Percentiles rank a stretch among this genome's conserved stretches.
These are phyloP conservation scores for Paulinella micropora DNA, from an alignment of 78 protist species.

Conservation along the genomic window DNA sequence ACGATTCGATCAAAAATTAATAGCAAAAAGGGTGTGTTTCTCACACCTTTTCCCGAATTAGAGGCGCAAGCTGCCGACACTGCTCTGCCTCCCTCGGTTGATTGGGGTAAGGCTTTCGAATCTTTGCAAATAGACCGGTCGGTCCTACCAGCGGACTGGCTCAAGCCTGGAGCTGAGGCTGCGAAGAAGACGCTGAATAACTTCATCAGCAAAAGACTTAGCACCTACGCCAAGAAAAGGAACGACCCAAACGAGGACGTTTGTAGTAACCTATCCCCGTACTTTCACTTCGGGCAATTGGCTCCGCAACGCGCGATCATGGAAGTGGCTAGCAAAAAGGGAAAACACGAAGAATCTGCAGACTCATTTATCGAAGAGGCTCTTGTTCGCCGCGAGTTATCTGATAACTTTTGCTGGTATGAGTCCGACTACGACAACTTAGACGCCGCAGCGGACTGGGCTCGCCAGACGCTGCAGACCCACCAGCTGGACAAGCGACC, in stretches of 20 bases:
- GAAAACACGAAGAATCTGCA: not conserved
- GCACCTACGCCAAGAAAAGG: slow-evolving; percentile 4
- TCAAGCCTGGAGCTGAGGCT: not conserved
- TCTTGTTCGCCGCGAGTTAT: slow-evolving; percentile 45
- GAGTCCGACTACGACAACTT: slow-evolving; percentile 5
- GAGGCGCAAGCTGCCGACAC: no score
- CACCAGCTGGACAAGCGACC: slow-evolving; percentile 27
- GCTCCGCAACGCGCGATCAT: slow-evolving; percentile 27
- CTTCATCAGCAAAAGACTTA: slow-evolving; percentile 8
- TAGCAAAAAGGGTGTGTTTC: no score
- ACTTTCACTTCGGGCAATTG: slow-evolving; percentile 41
- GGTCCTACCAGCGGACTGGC: not conserved
- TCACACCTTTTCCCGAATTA: no score
- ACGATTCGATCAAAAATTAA: no score
- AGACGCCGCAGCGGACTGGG: slow-evolving; percentile 38
- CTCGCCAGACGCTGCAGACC: slow-evolving; percentile 30
- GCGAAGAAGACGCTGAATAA: not conserved
- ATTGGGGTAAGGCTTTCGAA: no score
- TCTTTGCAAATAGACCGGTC: no score
- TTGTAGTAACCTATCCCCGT: slow-evolving; percentile 15
- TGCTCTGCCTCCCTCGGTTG: no score
- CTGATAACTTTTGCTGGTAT: slow-evolving; percentile 52
- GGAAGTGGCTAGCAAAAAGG: not conserved
- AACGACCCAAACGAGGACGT: slow-evolving; percentile 33
- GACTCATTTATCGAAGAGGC: slow-evolving; percentile 33